A percentile compares a stretch with the other conserved stretches of the same genome.
phyloP scores from a whole-genome alignment of 257 asterid species.

The Forsythia suspensa region DNA sequence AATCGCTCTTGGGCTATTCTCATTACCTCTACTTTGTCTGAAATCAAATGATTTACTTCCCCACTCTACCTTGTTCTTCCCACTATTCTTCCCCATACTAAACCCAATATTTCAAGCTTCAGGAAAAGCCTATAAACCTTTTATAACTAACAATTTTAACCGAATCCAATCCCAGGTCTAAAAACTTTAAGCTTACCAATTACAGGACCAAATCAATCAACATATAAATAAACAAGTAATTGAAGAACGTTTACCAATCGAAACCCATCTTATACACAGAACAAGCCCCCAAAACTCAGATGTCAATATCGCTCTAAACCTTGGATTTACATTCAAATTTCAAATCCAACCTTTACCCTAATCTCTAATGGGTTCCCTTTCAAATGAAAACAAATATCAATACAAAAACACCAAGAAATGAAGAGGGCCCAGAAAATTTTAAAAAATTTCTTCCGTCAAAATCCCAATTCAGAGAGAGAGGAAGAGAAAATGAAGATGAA shows the following conservation, averaged over 20 bases:
- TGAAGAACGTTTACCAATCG: neutral
- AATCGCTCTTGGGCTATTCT: conserved; percentile 39
- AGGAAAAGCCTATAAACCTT: conserved; percentile 14
- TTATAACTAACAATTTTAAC: conserved; percentile 18
- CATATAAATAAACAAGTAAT: neutral
- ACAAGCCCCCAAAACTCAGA: conserved; percentile 8
- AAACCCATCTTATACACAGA: conserved; percentile 19
- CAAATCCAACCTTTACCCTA: no score
- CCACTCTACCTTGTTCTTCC: conserved; percentile 36
- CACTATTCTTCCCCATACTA: conserved; percentile 65
- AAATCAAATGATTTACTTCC: conserved; percentile 48
- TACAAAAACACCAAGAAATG: conserved; percentile 9
- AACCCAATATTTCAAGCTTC: conserved; percentile 33
- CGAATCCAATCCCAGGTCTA: conserved; percentile 11
- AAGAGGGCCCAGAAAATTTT: conserved; percentile 1
- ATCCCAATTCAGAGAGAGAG: conserved; percentile 26
- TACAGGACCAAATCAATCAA: conserved; percentile 11
- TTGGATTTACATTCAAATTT: conserved; percentile 5
- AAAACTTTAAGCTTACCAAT: conserved; percentile 18
- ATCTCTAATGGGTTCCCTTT: no score
- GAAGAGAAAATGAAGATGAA: conserved; percentile 26
- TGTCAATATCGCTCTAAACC: conserved; percentile 2
- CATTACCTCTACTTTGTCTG: conserved; percentile 34
- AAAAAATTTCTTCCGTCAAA: conserved; percentile 21
- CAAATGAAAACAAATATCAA: neutral